phyloP scores from a whole-genome alignment of 306 rosid genomes.

The Malus sieversii region DNA sequence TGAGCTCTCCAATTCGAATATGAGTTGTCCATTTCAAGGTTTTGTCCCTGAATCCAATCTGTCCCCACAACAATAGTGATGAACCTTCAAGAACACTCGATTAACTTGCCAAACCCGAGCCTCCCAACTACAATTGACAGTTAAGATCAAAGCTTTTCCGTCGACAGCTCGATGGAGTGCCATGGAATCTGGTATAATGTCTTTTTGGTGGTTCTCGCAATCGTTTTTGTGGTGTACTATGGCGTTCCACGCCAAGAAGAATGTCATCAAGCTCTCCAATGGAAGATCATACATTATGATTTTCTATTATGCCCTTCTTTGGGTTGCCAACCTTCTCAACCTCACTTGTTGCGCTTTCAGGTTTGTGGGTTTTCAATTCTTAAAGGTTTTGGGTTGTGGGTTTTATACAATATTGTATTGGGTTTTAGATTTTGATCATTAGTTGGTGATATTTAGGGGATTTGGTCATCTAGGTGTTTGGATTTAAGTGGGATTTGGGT shows the following conservation, averaged over 20 bases:
- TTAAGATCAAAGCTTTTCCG: not conserved
- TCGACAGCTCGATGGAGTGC: constrained; percentile 20
- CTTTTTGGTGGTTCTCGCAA: constrained; percentile 40
- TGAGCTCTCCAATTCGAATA: not conserved
- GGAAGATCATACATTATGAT: constrained; percentile 38
- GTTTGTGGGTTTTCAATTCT: constrained; percentile 17
- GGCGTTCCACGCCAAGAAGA: constrained; percentile 42
- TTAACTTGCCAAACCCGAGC: constrained; percentile 15
- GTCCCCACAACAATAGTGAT: constrained; percentile 5
- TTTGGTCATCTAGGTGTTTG: constrained; percentile 27
- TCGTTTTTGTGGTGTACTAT: constrained; percentile 41
- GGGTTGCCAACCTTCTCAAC: constrained; percentile 50
- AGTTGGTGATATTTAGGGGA: constrained; percentile 30
- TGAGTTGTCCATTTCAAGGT: not conserved
- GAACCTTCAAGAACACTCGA: constrained; percentile 3
- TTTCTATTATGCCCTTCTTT: constrained; percentile 57
- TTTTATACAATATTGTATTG: not conserved
- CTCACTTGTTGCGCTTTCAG: constrained; percentile 63
- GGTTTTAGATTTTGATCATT: constrained; percentile 24
- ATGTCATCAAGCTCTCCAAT: constrained; percentile 32
- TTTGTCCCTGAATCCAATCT: not conserved
- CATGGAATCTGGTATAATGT: constrained; percentile 33
- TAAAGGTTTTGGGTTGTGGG: not conserved
- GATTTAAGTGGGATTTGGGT: constrained; percentile 17
- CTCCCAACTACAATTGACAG: not conserved